A percentile compares a stretch with the other conserved stretches of the same genome.
phyloP scores from a whole-genome alignment of 2,329 filamentous ascomycete species.

The Epichloe sp. region DNA sequence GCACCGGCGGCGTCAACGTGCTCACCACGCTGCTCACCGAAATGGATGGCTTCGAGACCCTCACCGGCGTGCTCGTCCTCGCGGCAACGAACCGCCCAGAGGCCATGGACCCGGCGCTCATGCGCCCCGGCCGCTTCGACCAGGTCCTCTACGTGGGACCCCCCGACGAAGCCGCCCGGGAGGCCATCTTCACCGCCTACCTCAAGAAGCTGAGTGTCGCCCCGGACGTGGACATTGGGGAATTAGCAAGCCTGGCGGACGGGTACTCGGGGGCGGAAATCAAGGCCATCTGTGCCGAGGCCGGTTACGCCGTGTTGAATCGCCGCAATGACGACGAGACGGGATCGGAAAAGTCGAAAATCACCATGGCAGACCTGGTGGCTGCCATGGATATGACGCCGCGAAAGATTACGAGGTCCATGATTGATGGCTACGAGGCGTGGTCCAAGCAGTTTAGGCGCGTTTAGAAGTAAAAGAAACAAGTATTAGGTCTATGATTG shows the following conservation, averaged over 20 bases:
- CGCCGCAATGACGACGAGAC: constrained; percentile 18
- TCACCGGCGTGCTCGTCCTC: constrained; percentile 73
- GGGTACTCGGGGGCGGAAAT: constrained; percentile 84
- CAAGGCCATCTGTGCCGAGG: constrained; percentile 35
- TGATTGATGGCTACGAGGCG: constrained; percentile 44
- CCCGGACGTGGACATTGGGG: constrained; percentile 50
- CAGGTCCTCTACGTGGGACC: constrained; percentile 75
- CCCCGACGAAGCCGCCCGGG: constrained; percentile 60
- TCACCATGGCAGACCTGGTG: constrained; percentile 30
- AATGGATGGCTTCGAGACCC: constrained; percentile 85
- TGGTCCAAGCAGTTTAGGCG: constrained; percentile 34
- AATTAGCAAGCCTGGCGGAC: constrained; percentile 51
- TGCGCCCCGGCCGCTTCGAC: constrained; percentile 78
- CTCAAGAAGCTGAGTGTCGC: constrained; percentile 45
- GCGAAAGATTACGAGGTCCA: constrained; percentile 44
- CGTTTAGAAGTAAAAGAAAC: no score
- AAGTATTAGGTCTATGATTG: no score
- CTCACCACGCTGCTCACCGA: constrained; percentile 83
- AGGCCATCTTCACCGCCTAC: constrained; percentile 62
- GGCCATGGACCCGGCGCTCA: constrained; percentile 69
- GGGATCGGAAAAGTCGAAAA: constrained; percentile 17
- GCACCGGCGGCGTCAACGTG: constrained; percentile 55
- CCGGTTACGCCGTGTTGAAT: constrained; percentile 30
- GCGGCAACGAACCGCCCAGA: constrained; percentile 89
- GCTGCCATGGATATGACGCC: constrained; percentile 32